A percentile compares a stretch with the other conserved stretches of the same genome.
Evolutionary conservation across 495 filamentous ascomycete species (phyloP).

Genomic region (Tirmania nivea): DNA sequence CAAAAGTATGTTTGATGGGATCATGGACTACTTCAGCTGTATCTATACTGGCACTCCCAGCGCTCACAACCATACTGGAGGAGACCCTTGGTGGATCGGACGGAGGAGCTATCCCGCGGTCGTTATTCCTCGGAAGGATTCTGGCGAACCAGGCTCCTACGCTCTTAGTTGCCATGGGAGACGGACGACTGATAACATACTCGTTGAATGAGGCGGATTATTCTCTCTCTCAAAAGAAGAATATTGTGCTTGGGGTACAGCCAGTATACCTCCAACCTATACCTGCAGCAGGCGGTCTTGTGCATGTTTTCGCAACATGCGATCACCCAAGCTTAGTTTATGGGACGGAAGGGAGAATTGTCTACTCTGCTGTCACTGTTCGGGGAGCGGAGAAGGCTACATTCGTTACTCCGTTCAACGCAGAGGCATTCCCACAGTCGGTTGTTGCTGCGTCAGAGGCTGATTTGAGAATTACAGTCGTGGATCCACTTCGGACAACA

Average conservation of each 20-base stretch:
- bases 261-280: slow-evolving; percentile 60
- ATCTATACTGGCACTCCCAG: slow-evolving; percentile 41
- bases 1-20: slow-evolving; percentile 45
- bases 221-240: slow-evolving; percentile 48
- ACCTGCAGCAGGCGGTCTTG: slow-evolving; percentile 35
- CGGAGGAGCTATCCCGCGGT: slow-evolving; percentile 53
- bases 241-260: slow-evolving; percentile 66
- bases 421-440: slow-evolving; percentile 55
- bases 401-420: slow-evolving; percentile 60
- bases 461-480: slow-evolving; percentile 56
- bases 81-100: slow-evolving; percentile 34
- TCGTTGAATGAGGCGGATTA: slow-evolving; percentile 36
- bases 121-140: slow-evolving; percentile 54
- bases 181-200: slow-evolving; percentile 80
- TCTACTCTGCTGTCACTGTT: slow-evolving; percentile 78
- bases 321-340: slow-evolving; percentile 90
- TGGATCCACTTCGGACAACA: slow-evolving; percentile 69
- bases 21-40: slow-evolving; percentile 65
- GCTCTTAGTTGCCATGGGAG: slow-evolving; percentile 81
- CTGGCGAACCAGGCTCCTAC: slow-evolving; percentile 37
- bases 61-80: slow-evolving; percentile 39
- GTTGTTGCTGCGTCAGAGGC: slow-evolving; percentile 57
- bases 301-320: slow-evolving; percentile 78
- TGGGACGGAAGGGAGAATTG: slow-evolving; percentile 60
- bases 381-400: slow-evolving; percentile 47